Base-by-base conservation (phyloP, 805 yeast genomes). In the Kazachstania martiniae region DNA sequence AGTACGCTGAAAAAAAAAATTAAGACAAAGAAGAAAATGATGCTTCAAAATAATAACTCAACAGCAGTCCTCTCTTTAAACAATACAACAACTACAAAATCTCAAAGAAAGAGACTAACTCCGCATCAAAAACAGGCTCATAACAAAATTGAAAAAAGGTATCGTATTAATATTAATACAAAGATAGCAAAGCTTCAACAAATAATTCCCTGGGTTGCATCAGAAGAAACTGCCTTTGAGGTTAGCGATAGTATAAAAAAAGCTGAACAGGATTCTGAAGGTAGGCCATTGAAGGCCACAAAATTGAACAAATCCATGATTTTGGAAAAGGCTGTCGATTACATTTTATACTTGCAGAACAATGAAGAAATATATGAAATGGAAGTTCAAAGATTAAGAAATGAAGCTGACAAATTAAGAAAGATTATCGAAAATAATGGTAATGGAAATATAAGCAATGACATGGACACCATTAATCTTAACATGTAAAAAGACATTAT, bases 101-200 rank as follows among this genome's bases (percentile, higher is more conserved):
- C 68, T 13, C 70, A 70, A 28, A 56, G 77, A 50, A 71, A 71
- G 55, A 63, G 72, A 51, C 50, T 71, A 34, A 70, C 77, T 7
- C 62, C 63, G 5, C 62, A 65, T 39, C 84, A 76, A 54, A 74
- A 76, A 43, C 72, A 72, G 44, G 83, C 83, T 0, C 87, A 78
- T 49, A 77, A 77, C 58, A 73, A 72, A 53, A 75, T 78, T 40
- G 86, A 78, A 48, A 74, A 77, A 49, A 68, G 77, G 37, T 77
- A 78, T 53, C 61, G 85, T 50, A 76, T 75, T 38, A 77, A 77
- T 52, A 76, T 78, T 51, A 77, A 77, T 49, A 72, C 80, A 9
- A 77, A 76, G 51, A 78, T 78, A 35, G 80, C 80, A 4, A 74
- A 74, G 19, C 56, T 77, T 33, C 82, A 76, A 47, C 69, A 68